Conservation (phyloP, 352 stramenopile genomes). For the Phytophthora chlamydospora region DNA sequence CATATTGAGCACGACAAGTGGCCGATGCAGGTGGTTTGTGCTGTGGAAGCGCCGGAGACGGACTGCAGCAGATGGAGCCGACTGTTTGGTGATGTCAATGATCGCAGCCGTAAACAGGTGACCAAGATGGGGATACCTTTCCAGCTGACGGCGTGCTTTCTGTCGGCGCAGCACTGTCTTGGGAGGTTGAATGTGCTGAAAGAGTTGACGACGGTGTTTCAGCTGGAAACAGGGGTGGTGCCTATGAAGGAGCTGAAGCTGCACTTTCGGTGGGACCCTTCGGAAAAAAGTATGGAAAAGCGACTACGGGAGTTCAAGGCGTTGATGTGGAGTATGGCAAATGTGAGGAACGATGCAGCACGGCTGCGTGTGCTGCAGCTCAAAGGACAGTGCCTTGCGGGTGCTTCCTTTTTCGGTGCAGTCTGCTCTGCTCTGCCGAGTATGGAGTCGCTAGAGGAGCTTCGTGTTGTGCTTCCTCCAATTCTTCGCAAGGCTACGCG, state of each 20-base stretch:
- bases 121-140: conserved; percentile 22
- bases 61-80: conserved; percentile 7
- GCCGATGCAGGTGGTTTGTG: conserved; percentile 12
- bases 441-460: conserved; percentile 9
- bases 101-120: conserved; percentile 2
- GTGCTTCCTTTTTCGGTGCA: conserved; percentile 12
- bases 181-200: conserved; percentile 15
- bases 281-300: conserved; percentile 18
- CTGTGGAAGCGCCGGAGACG: conserved; percentile 5
- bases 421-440: conserved; percentile 23
- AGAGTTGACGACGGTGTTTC: conserved; percentile 2
- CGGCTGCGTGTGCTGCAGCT: conserved; percentile 7
- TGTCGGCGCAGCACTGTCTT: conserved; percentile 15
- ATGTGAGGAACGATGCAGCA: neutral
- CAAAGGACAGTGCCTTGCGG: conserved; percentile 2
- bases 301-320: conserved; percentile 13
- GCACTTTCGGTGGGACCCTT: conserved; percentile 17
- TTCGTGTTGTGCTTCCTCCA: conserved; percentile 14
- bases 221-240: neutral
- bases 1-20: conserved; percentile 17
- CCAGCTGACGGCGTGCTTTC: conserved; percentile 17
- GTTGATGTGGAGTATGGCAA: conserved; percentile 16
- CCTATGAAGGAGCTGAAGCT: conserved; percentile 19
- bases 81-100: neutral
- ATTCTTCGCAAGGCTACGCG: neutral